Conservation (phyloP, 768 basidiomycete species). For the Podaxis sp. region DNA sequence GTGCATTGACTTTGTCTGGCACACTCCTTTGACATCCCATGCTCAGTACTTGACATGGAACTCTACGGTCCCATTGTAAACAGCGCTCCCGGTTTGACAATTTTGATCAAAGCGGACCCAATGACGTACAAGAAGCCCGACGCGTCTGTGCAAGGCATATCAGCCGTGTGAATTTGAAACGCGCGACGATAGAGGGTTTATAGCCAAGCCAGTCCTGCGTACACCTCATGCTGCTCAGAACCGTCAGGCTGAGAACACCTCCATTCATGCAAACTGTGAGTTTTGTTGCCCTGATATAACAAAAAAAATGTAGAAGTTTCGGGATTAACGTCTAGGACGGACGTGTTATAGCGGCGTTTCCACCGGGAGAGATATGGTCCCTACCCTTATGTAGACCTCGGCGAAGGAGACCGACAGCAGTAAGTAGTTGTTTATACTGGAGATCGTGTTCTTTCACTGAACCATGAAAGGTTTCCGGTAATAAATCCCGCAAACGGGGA, state of each 20-base stretch:
- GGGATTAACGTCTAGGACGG: neutral
- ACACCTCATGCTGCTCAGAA: constrained; percentile 5
- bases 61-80: neutral
- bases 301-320: neutral
- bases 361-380: constrained; percentile 11
- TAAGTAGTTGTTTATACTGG: constrained; percentile 14
- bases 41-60: neutral
- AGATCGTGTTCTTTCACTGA: neutral
- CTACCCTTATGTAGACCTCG: constrained; percentile 12
- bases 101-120: too few species aligned
- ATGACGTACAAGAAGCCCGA: neutral
- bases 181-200: too few species aligned
- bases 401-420: constrained; percentile 16
- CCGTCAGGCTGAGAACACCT: neutral
- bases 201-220: neutral
- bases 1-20: too few species aligned
- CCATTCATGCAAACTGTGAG: neutral
- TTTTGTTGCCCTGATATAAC: neutral
- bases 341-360: neutral
- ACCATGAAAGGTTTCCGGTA: constrained; percentile 45
- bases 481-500: constrained; percentile 71
- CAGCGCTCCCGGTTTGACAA: neutral
- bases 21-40: too few species aligned
- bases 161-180: too few species aligned
- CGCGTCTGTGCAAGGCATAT: neutral